These are phyloP conservation scores for Coemansia javaensis DNA, from an alignment of 192 early-diverging fungal genomes.

Conservation along the genomic window DNA sequence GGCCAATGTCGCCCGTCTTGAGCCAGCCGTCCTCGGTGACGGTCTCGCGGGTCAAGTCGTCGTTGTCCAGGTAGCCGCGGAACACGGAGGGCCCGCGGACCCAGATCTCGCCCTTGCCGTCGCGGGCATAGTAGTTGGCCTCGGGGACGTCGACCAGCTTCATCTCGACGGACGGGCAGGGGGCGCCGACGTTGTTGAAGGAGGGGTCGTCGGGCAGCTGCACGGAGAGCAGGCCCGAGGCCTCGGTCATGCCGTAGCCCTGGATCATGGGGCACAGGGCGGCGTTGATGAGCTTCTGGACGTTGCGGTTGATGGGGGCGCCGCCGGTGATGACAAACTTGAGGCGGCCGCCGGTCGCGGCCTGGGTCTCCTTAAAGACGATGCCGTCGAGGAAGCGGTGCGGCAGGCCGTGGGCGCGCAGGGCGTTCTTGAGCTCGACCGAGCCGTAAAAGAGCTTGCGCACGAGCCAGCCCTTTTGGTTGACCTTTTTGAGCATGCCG, in stretches of 20 bases:
- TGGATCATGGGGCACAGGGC: slow-evolving; percentile 75
- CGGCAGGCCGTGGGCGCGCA: slow-evolving; percentile 58
- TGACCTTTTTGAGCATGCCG: slow-evolving; percentile 67
- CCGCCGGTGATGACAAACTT: slow-evolving; percentile 81
- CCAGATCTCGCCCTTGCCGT: slow-evolving; percentile 80
- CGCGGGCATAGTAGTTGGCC: slow-evolving; percentile 62
- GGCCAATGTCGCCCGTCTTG: slow-evolving; percentile 88
- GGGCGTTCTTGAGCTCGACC: slow-evolving; percentile 62
- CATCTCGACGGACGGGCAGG: slow-evolving; percentile 71
- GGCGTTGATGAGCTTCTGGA: slow-evolving; percentile 78
- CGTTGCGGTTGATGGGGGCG: slow-evolving; percentile 82
- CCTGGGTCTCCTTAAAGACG: slow-evolving; percentile 83
- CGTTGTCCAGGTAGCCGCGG: slow-evolving; percentile 79
- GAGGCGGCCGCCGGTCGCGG: slow-evolving; percentile 83
- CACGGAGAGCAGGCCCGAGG: slow-evolving; percentile 65
- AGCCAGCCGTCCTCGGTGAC: slow-evolving; percentile 84
- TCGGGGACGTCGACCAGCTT: slow-evolving; percentile 78
- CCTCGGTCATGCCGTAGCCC: slow-evolving; percentile 86
- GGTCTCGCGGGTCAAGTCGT: slow-evolving; percentile 66
- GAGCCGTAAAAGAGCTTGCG: slow-evolving; percentile 74
- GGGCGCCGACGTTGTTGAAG: slow-evolving; percentile 69
- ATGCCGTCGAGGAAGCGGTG: slow-evolving; percentile 67
- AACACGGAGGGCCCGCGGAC: slow-evolving; percentile 78
- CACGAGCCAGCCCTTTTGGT: slow-evolving; percentile 52
- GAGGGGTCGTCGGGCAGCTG: slow-evolving; percentile 57